Conservation (phyloP, 2,329 filamentous ascomycete genomes). For the Trichothecium roseum region DNA sequence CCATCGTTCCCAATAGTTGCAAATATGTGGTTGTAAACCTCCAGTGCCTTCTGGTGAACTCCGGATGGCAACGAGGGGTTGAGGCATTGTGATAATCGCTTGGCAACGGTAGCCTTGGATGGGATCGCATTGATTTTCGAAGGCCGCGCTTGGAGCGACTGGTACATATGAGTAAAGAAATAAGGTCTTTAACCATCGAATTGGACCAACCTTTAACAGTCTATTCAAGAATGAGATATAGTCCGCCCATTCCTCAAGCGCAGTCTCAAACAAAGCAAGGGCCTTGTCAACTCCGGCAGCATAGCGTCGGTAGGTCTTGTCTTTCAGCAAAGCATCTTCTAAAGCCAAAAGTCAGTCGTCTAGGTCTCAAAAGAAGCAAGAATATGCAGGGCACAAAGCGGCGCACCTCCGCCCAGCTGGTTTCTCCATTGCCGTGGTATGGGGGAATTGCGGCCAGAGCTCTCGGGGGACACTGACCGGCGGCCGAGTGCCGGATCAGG, state of each 20-base stretch:
- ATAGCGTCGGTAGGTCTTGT: constrained; percentile 76
- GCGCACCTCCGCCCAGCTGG: constrained; percentile 65
- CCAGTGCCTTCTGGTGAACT: constrained; percentile 93
- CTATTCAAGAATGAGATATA: constrained; percentile 95
- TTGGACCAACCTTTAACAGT: constrained; percentile 64
- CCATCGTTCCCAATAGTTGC: constrained; percentile 72
- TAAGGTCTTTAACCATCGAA: background rate
- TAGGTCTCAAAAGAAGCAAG: background rate
- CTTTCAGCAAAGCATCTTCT: constrained; percentile 48
- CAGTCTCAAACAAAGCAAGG: constrained; percentile 80
- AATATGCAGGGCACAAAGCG: background rate
- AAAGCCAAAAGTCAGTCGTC: constrained; percentile 7
- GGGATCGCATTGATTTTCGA: constrained; percentile 63
- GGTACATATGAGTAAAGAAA: background rate
- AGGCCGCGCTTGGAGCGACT: constrained; percentile 84
- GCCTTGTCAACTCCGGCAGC: constrained; percentile 79
- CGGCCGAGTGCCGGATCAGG: constrained; percentile 48
- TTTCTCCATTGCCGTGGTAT: constrained; percentile 67
- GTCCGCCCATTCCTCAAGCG: constrained; percentile 96
- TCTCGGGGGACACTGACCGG: constrained; percentile 63
- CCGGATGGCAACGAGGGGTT: constrained; percentile 89
- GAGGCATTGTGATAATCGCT: constrained; percentile 87
- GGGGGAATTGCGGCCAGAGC: constrained; percentile 73
- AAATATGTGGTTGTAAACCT: constrained; percentile 88
- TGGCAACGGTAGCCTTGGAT: constrained; percentile 72